A percentile compares a stretch with the other conserved stretches of the same genome.
These are phyloP conservation scores for Raphanus hybrid DNA, from an alignment of 441 rosid species.

Conservation along the genomic window DNA sequence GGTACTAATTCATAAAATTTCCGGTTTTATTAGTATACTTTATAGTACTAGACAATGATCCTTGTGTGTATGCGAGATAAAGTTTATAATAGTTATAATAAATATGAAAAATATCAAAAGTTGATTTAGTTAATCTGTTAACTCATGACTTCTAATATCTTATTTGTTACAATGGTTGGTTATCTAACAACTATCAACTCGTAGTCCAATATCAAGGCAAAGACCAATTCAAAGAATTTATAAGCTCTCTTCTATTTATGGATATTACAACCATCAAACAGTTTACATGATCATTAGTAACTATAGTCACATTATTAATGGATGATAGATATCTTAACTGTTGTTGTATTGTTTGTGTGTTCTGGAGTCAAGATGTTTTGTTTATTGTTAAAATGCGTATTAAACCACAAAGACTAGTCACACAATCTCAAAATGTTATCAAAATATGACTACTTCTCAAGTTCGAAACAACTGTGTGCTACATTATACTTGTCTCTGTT, in stretches of 20 bases:
- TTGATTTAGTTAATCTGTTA: neutral
- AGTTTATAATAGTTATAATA: neutral
- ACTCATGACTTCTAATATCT: slow-evolving; percentile 15
- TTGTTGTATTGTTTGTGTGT: neutral
- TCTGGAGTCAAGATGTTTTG: neutral
- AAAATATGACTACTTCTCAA: neutral
- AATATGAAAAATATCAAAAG: neutral
- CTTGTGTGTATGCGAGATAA: neutral
- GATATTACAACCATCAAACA: slow-evolving; percentile 1
- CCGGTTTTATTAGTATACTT: neutral
- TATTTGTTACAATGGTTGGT: slow-evolving; percentile 20
- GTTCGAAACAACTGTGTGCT: neutral
- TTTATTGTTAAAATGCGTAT: neutral
- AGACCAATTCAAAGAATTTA: neutral
- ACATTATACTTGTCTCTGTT: neutral
- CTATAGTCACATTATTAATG: neutral
- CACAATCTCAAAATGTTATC: neutral
- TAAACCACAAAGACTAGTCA: neutral
- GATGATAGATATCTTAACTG: neutral
- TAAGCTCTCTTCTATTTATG: neutral
- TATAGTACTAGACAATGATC: neutral
- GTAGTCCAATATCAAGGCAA: slow-evolving; percentile 3
- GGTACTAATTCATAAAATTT: neutral
- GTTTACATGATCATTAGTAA: neutral
- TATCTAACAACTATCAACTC: slow-evolving; percentile 27